Base-by-base conservation (phyloP, 371 early-diverging fungal genomes). In the Mortierella sp. region DNA sequence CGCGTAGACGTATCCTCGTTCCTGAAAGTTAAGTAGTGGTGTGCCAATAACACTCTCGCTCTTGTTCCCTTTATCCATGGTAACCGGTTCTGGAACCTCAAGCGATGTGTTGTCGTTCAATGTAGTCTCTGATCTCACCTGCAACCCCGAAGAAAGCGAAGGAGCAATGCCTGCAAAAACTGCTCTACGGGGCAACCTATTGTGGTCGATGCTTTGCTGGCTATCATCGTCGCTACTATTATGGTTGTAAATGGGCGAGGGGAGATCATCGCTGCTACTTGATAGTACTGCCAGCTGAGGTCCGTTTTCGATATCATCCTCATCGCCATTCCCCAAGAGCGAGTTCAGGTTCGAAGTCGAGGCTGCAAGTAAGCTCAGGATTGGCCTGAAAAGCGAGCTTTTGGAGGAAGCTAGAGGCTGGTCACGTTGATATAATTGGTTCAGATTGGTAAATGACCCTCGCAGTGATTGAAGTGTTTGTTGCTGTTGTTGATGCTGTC, bases 21-120 rank as follows among this genome's bases (percentile, higher is more conserved):
- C 72, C 49, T 72, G 72, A 32, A 72, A 47, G 15, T 72, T 47
- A 17, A 66, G 49, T 26, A 72, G 22, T 13, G 72, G 72, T 0
- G 72, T 66, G 35, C 53, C 56, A 1, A 66, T 34, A 26, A 43
- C n/a, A 9, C 37, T 29, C 1, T 58, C 13, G 23, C 40, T 35
- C 40, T 17, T 49, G 31, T 37, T 56, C 40, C 28, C 13, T 55
- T 6, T 10, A 10, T 26, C 28, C 45, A 32, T 61, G 37, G 40
- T 42, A 22, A 53, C 23, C 32, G 26, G 4, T 26, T 35, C 35
- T 42, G 55, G 32, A 17, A 49, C n/a, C 6, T 13, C 13, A n/a
- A 51, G 17, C 22, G 29, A 29, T 3, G 13, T 10, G 34, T 13
- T 8, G n/a, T 55, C n/a, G 26, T 13, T 40, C 40, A 40, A 40